phyloP scores from a whole-genome alignment of 257 asterid species.

The Petunia secreta region DNA sequence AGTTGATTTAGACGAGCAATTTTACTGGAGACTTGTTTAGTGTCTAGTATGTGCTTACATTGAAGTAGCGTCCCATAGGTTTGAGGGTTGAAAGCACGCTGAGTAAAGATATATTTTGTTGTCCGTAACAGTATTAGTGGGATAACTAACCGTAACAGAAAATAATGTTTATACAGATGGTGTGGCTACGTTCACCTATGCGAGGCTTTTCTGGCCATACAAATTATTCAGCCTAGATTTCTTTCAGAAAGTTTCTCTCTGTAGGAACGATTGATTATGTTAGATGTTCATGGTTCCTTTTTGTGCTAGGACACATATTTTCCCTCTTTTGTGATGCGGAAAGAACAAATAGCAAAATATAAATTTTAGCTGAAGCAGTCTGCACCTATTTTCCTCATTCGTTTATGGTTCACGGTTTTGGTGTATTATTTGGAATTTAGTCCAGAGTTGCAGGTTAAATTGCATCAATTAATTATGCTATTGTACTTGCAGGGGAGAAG shows the following conservation, averaged over 20 bases:
- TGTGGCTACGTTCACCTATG: background rate
- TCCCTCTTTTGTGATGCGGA: slow-evolving; percentile 12
- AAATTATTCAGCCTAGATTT: background rate
- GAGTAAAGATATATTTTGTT: background rate
- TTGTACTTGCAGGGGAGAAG: slow-evolving; percentile 51
- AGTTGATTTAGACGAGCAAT: background rate
- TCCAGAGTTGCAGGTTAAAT: background rate
- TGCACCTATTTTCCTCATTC: slow-evolving; percentile 3
- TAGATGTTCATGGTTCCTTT: background rate
- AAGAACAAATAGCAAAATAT: slow-evolving; percentile 10
- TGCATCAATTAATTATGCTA: slow-evolving; percentile 13
- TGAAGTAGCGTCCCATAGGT: background rate
- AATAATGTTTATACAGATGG: slow-evolving; percentile 4
- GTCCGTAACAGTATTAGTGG: background rate
- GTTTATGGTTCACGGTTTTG: slow-evolving; percentile 3
- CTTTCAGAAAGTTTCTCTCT: slow-evolving; percentile 8
- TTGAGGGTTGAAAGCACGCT: background rate
- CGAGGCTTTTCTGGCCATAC: background rate
- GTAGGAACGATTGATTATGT: background rate
- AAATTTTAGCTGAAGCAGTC: background rate
- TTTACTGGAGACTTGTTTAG: background rate
- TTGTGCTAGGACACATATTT: background rate
- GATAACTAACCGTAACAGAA: background rate
- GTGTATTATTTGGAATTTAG: slow-evolving; percentile 8
- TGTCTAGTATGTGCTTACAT: background rate